Evolutionary conservation across 2,329 filamentous ascomycete genomes (phyloP).

Genomic region (Epichloe elymi): DNA sequence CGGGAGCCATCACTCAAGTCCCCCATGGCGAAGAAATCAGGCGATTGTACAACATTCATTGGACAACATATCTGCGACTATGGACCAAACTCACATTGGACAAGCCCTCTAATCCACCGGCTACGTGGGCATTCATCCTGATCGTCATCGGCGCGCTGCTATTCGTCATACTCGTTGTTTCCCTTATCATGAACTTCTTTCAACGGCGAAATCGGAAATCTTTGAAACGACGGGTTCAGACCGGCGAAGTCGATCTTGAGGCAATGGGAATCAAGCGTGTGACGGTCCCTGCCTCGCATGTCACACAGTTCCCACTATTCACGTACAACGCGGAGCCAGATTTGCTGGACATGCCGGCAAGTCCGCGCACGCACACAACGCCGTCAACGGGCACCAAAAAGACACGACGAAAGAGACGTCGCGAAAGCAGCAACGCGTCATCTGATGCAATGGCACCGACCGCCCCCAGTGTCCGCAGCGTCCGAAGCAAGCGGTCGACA

Average conservation of each 20-base stretch:
- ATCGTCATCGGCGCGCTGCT: constrained; percentile 61
- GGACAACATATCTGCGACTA: constrained; percentile 46
- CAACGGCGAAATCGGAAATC: constrained; percentile 57
- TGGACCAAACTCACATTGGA: constrained; percentile 41
- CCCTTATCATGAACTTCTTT: constrained; percentile 60
- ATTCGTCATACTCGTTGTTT: constrained; percentile 52
- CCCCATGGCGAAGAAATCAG: constrained; percentile 45
- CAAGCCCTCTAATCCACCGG: constrained; percentile 43
- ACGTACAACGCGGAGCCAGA: constrained; percentile 53
- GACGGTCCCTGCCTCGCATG: constrained; percentile 57
- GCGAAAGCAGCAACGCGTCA: constrained; percentile 16
- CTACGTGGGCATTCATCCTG: constrained; percentile 68
- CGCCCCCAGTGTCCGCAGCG: constrained; percentile 12
- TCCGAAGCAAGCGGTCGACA: constrained; percentile 26
- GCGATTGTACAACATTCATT: constrained; percentile 38
- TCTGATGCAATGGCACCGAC: constrained; percentile 13
- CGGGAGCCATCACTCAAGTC: constrained; percentile 54
- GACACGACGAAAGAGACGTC: constrained; percentile 18
- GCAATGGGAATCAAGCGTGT: constrained; percentile 72
- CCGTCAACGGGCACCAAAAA: constrained; percentile 15
- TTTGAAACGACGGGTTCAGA: constrained; percentile 56
- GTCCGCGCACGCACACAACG: constrained; percentile 13
- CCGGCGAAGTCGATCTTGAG: constrained; percentile 77
- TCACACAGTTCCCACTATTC: constrained; percentile 66
- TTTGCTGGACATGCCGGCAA: constrained; percentile 22